Evolutionary conservation across 495 filamentous ascomycete genomes (phyloP).

Genomic region (Gamarada debralockiae): DNA sequence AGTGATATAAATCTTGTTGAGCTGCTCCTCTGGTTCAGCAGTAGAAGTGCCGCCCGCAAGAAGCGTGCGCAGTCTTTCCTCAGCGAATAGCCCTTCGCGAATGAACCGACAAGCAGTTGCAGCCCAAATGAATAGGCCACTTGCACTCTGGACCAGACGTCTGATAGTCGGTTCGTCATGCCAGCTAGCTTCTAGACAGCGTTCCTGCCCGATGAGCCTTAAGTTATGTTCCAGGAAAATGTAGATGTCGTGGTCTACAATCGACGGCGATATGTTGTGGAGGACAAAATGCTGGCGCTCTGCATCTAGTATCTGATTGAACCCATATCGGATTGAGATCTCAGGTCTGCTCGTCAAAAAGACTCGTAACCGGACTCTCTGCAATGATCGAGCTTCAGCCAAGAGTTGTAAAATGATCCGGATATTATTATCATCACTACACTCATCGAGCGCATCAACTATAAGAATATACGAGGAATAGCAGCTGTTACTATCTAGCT

Average conservation of each 20-base stretch:
- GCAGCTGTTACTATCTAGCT: conserved; percentile 4
- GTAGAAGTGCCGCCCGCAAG: too few relatives aligned
- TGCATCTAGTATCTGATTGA: conserved; percentile 11
- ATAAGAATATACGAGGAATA: conserved; percentile 9
- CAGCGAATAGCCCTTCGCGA: too few relatives aligned
- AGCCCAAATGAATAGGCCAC: too few relatives aligned
- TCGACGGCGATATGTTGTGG: too few relatives aligned
- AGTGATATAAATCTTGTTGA: too few relatives aligned
- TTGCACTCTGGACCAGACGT: conserved; percentile 8
- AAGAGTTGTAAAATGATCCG: conserved; percentile 21
- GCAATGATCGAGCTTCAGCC: conserved; percentile 18
- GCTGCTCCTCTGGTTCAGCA: too few relatives aligned
- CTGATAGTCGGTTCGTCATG: neutral
- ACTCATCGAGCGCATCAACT: conserved; percentile 25
- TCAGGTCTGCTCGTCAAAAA: too few relatives aligned
- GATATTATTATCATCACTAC: conserved; percentile 17
- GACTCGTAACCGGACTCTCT: conserved; percentile 12
- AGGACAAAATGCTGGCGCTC: neutral
- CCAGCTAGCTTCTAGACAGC: neutral
- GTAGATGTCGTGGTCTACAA: conserved; percentile 7
- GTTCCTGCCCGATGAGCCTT: conserved; percentile 7
- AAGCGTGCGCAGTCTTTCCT: too few relatives aligned
- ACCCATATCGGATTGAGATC: conserved; percentile 24
- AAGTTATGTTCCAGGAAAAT: conserved; percentile 9
- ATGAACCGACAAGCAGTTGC: too few relatives aligned